Evolutionary conservation across 148 eudicot genomes (phyloP).

Genomic region (Vaccinium vitisidaea): DNA sequence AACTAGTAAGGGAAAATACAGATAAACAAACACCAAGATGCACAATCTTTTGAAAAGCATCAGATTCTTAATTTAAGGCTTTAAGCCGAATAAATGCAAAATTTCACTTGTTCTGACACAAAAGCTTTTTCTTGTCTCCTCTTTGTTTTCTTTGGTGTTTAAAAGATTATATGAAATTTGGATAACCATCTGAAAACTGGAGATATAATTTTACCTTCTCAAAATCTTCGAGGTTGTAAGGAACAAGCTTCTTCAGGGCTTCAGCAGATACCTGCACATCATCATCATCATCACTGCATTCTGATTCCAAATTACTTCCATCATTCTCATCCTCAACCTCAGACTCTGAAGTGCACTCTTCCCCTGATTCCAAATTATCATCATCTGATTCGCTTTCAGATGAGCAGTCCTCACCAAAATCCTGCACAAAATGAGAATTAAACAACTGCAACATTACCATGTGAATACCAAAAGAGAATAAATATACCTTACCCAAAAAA

Average conservation of each 20-base stretch:
- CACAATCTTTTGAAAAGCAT: not conserved
- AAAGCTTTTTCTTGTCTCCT: not conserved
- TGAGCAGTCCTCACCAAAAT: constrained; percentile 66
- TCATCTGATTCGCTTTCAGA: constrained; percentile 82
- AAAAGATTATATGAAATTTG: not conserved
- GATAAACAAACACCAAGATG: not conserved
- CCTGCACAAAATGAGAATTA: constrained; percentile 39
- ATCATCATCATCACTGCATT: constrained; percentile 69
- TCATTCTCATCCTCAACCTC: constrained; percentile 82
- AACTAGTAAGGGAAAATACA: not conserved
- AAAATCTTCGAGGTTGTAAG: constrained; percentile 74
- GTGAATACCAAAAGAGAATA: not conserved
- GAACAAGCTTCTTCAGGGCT: constrained; percentile 78
- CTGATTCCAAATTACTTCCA: constrained; percentile 66
- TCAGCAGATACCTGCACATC: constrained; percentile 67
- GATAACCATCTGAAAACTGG: not conserved
- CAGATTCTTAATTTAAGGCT: not conserved
- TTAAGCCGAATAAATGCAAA: not conserved
- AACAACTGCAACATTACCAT: not conserved
- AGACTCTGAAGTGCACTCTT: constrained; percentile 72
- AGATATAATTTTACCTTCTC: constrained; percentile 55
- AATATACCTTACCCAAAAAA: not conserved
- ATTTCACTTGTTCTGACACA: not conserved
- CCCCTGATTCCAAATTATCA: constrained; percentile 59
- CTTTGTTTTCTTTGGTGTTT: not conserved